These are phyloP conservation scores for Magnolia officinalis DNA, from an alignment of 164 flowering plant genomes.

Conservation along the genomic window DNA sequence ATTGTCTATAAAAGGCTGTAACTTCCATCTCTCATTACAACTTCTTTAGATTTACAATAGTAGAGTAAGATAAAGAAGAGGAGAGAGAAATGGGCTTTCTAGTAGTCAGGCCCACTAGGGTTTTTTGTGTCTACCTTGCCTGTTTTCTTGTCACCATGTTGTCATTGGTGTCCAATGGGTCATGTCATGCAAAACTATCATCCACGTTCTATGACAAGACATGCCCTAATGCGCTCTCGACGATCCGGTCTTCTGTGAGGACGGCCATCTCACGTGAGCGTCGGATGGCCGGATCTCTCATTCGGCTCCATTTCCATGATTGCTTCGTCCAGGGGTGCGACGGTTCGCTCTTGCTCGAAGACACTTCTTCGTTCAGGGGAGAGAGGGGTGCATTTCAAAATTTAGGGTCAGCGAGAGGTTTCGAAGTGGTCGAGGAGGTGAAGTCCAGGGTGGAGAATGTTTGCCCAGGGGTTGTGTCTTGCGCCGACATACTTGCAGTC, in stretches of 20 bases:
- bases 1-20: neutral
- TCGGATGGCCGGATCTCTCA: constrained; percentile 18
- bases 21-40: no score
- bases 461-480: constrained; percentile 13
- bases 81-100: neutral
- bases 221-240: constrained; percentile 12
- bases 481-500: constrained; percentile 17
- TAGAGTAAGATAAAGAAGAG: neutral
- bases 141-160: neutral
- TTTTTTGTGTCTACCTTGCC: neutral
- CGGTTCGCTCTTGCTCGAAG: constrained; percentile 7
- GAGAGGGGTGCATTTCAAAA: constrained; percentile 13
- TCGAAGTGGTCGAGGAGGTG: constrained; percentile 6
- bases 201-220: constrained; percentile 13
- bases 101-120: neutral
- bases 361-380: neutral
- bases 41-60: no score
- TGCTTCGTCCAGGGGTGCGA: constrained; percentile 25
- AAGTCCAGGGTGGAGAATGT: constrained; percentile 7
- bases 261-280: constrained; percentile 7
- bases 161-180: neutral
- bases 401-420: constrained; percentile 4
- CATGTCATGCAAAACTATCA: constrained; percentile 9
- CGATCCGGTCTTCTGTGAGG: neutral
- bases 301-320: constrained; percentile 27